Conservation (phyloP, 768 basidiomycete genomes). For the Suillus weaverae region DNA sequence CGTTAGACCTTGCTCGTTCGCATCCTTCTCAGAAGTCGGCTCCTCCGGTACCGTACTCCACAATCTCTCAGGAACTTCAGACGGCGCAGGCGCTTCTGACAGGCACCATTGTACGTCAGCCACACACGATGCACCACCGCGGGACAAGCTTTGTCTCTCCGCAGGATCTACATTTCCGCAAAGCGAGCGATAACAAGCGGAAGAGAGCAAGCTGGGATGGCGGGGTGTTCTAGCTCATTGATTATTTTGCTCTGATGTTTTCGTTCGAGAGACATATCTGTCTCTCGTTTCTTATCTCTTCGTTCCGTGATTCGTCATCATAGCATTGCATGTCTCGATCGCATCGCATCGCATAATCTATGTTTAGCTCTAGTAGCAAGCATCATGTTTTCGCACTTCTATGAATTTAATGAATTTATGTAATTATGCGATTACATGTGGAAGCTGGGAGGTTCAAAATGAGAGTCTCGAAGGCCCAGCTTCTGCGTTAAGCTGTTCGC, state of each 20-base stretch:
- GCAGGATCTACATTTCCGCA: constrained; percentile 50
- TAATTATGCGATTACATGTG: background rate
- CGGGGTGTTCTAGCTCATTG: constrained; percentile 27
- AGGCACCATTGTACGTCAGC: constrained; percentile 15
- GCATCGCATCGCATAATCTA: constrained; percentile 1
- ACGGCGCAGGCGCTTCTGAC: constrained; percentile 32
- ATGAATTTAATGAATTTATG: constrained; percentile 3
- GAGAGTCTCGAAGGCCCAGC: constrained; percentile 48
- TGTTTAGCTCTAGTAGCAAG: constrained; percentile 8
- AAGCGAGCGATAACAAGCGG: constrained; percentile 51
- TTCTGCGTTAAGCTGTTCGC: constrained; percentile 40
- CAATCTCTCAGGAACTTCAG: constrained; percentile 31
- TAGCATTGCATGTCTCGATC: constrained; percentile 7
- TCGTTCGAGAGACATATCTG: constrained; percentile 8
- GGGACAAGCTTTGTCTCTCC: constrained; percentile 55
- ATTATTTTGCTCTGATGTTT: constrained; percentile 2
- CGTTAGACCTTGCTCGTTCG: constrained; percentile 50
- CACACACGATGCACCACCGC: constrained; percentile 41
- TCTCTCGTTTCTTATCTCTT: constrained; percentile 8
- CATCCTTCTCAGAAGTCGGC: constrained; percentile 30
- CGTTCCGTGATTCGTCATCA: constrained; percentile 11
- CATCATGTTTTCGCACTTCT: constrained; percentile 1
- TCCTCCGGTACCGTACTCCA: constrained; percentile 26
- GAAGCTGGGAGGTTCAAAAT: background rate
- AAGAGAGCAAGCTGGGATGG: constrained; percentile 63